Percentiles rank a stretch among this genome's conserved stretches.
These are phyloP conservation scores for Microcyclosporella mali DNA, from an alignment of 2,329 filamentous ascomycete species.

Conservation along the genomic window DNA sequence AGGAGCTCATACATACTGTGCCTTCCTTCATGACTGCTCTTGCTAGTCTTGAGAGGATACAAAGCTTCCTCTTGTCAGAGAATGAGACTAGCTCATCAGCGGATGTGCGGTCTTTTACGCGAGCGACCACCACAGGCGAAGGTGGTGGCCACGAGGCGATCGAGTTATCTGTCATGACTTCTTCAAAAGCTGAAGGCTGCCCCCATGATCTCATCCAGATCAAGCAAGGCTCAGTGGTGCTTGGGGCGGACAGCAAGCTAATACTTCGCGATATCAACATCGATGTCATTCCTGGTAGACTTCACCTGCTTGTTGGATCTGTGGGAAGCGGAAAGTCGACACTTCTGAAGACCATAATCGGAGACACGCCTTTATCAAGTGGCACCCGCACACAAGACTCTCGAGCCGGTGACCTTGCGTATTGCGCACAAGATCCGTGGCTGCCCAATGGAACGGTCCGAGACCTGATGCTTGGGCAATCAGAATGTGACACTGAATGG, in stretches of 20 bases:
- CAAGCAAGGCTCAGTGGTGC: slow-evolving; percentile 1
- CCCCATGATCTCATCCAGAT: slow-evolving; percentile 1
- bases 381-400: slow-evolving; percentile 1
- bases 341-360: slow-evolving; percentile 11
- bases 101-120: neutral
- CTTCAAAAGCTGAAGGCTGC: neutral
- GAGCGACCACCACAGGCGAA: neutral
- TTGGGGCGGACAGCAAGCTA: slow-evolving; percentile 1
- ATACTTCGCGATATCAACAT: slow-evolving; percentile 8
- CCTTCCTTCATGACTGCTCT: slow-evolving; percentile 13
- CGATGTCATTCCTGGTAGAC: neutral
- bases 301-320: slow-evolving; percentile 10
- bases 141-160: neutral
- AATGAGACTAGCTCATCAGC: neutral
- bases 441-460: slow-evolving; percentile 15
- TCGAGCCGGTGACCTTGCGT: slow-evolving; percentile 2
- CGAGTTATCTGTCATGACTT: slow-evolving; percentile 1
- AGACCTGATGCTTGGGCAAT: slow-evolving; percentile 10
- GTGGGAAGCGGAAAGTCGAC: slow-evolving; percentile 13
- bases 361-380: slow-evolving; percentile 5
- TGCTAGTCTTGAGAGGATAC: slow-evolving; percentile 17
- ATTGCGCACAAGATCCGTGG: slow-evolving; percentile 17
- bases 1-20: slow-evolving; percentile 16
- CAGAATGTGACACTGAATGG: slow-evolving; percentile 53
- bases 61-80: slow-evolving; percentile 12